phyloP scores from a whole-genome alignment of 352 stramenopile species.

The Globisporangium sylvaticum region DNA sequence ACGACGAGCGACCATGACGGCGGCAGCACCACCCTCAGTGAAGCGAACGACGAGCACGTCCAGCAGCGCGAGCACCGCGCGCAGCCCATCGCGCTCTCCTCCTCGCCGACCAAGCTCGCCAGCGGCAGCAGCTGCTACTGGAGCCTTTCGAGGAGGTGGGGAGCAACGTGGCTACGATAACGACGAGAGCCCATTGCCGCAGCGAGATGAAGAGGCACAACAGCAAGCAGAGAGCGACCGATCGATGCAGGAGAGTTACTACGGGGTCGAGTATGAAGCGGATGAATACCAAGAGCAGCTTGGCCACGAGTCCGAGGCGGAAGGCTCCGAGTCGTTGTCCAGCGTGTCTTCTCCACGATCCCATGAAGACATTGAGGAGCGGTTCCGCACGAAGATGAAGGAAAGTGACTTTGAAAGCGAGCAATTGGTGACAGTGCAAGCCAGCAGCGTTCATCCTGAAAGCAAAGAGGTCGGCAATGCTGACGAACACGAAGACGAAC shows the following conservation, averaged over 20 bases:
- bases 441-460: not conserved
- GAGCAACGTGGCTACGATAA: not conserved
- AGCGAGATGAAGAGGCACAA: not conserved
- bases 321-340: not conserved
- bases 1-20: not conserved
- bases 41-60: conserved; percentile 1
- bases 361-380: not conserved
- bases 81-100: not conserved
- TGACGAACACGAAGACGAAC: not conserved
- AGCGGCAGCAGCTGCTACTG: not conserved
- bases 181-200: not conserved
- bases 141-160: not conserved
- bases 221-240: not conserved
- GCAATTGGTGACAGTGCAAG: not conserved
- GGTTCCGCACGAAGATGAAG: not conserved
- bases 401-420: not conserved
- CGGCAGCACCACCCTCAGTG: not conserved
- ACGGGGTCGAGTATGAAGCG: conserved; percentile 1
- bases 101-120: not conserved
- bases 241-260: not conserved
- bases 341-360: not conserved
- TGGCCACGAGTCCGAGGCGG: not conserved
- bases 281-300: not conserved
- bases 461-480: not conserved
- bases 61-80: not conserved